A percentile compares a stretch with the other conserved stretches of the same genome.
These are phyloP conservation scores for Neurospora tetraspora DNA, from an alignment of 495 filamentous ascomycete genomes.

Conservation along the genomic window DNA sequence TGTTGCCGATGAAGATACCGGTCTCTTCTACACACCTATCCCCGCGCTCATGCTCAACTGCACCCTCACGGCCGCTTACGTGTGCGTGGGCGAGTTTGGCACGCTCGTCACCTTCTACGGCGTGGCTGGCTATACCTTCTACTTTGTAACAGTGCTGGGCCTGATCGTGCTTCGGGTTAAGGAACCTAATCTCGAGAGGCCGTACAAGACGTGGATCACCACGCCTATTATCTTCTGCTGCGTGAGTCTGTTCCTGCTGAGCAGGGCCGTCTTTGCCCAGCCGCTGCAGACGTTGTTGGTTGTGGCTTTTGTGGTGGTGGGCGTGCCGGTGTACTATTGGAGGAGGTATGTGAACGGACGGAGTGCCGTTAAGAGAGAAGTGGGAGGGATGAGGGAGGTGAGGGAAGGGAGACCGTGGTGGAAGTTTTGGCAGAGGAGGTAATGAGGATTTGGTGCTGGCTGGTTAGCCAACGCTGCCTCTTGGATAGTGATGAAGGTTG, in stretches of 20 bases:
- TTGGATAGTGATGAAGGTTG: neutral
- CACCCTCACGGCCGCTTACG: conserved; percentile 59
- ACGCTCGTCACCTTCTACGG: conserved; percentile 95
- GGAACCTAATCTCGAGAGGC: conserved; percentile 78
- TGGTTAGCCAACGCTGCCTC: neutral
- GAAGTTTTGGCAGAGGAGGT: conserved; percentile 36
- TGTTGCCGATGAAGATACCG: conserved; percentile 50
- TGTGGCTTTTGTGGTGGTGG: conserved; percentile 68
- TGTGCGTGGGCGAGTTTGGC: conserved; percentile 78
- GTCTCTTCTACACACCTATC: conserved; percentile 78
- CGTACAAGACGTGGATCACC: conserved; percentile 91
- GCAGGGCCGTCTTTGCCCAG: conserved; percentile 75
- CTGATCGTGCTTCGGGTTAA: conserved; percentile 83
- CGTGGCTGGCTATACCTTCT: conserved; percentile 92
- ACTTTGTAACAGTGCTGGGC: conserved; percentile 90
- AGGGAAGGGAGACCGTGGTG: conserved; percentile 20
- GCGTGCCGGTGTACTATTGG: conserved; percentile 84
- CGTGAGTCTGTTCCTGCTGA: conserved; percentile 85
- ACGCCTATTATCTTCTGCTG: conserved; percentile 98
- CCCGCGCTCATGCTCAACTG: conserved; percentile 79
- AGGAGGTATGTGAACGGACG: conserved; percentile 42
- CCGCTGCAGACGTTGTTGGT: conserved; percentile 86
- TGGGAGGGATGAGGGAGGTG: conserved; percentile 2
- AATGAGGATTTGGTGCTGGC: neutral
- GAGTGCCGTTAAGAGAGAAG: conserved; percentile 23